Base-by-base conservation (phyloP, 768 basidiomycete genomes). In the Boletus sp. region DNA sequence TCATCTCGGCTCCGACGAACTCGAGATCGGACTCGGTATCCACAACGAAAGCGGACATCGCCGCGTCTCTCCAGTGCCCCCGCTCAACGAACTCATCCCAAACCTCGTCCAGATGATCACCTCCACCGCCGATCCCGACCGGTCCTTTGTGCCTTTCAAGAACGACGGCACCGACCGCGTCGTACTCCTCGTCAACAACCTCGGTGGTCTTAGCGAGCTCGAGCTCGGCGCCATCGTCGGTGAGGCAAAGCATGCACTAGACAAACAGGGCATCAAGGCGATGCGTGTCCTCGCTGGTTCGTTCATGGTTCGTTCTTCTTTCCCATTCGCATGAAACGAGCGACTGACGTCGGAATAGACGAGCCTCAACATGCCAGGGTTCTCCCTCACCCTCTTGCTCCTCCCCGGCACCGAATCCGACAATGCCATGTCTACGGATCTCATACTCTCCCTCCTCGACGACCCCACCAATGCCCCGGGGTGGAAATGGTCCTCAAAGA, bases 281-380 rank as follows among this genome's bases (percentile, higher is more conserved):
- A 77, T 81, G 59, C 78, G 92, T 10, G 76, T 93, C 40, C 65
- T 95, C 9, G 77, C 84, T 11, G 94, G 94, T 3, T 87, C 89
- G 12, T 94, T 89, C 73, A 96, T 97, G 94, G 92, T 87, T 53
- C 41, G 78, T 71, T 45, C 14, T 24, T 24, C 30, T 48, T 18
- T 47, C 40, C 1, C 15, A 2, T 28, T 7, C 4, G 3, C 30
- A 18, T 14, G 29, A 33, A 47, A 24, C 15, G 10, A 32, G 11
- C 12, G 40, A 56, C 32, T 56, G 53, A 60, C 33, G 15, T 35
- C 30, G 57, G 47, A 8, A 64, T 36, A 88, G 92, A 94, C 92
- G 24, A 91, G 89, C 55, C 80, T 96, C 61, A 94, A 93, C 72
- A 94, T 94, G 90, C 90, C 92, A 32, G 94, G 94, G 3, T 91